Base-by-base conservation (phyloP, 257 asterid species). In the Voacanga thouarsii region DNA sequence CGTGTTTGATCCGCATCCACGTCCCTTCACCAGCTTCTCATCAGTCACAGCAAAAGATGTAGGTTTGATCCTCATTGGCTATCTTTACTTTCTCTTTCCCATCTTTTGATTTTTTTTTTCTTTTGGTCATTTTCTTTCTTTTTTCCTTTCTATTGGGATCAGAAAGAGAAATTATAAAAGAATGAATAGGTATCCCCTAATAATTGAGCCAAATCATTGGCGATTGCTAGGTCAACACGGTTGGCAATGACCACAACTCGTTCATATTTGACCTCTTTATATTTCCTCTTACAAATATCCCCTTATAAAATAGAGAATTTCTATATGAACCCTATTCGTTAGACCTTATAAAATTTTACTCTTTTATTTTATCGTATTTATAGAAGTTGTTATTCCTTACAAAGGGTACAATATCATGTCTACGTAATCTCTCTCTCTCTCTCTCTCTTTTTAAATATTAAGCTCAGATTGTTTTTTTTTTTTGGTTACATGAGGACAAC, bases 31-130 rank as follows among this genome's bases (percentile, higher is more conserved):
- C 83, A 81, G 60, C 87, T 88, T 80, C 71, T 76, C 96, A 2
- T 85, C 94, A 0, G 71, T 88, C 81, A 79, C 91, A 6, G 83
- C 85, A 50, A 95, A 90, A 89, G 97, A 95, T 85, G 99, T 93
- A 90, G 56, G 97, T 88, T 80, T 78, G 63, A 75, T 74, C 56
- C 43, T 74, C 78, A 24, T 70, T 49, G 1, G 37, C 45, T 4
- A 5, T 51, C 16, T 19, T 39, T 28, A 3, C 44, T 51, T n/a
- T 28, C 14, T 5, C 76, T 72, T 49, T 45, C 12, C 63, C 4
- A 39, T 60, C 60, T 60, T n/a, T n/a, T 61, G 43, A 75, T 56
- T 55, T 69, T 69, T 55, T 69, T 69, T 21, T 15, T 43, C 1
- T 3, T 65, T 8, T 47, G 5, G 2, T 19, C 19, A 4, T 19